These are phyloP conservation scores for Mitragyna speciosa DNA, from an alignment of 257 asterid genomes.

Conservation along the genomic window DNA sequence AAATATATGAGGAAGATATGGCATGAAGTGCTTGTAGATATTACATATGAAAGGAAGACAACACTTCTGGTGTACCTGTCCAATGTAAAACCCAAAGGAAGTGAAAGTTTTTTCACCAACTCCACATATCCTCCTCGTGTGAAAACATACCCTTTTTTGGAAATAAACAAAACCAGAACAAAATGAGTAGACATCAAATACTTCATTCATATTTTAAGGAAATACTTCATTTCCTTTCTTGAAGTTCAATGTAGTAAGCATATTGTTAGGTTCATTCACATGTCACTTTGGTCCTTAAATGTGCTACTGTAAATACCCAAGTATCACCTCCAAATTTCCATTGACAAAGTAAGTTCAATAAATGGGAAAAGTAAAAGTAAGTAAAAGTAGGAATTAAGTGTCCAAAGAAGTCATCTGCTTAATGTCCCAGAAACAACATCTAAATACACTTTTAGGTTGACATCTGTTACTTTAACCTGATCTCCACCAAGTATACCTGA, in stretches of 20 bases:
- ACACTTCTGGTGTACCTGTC: constrained; percentile 59
- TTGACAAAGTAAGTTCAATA: not conserved
- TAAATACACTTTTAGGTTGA: not conserved
- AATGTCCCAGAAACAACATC: not conserved
- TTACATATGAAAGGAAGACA: not conserved
- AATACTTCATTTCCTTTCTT: not conserved
- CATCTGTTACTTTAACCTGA: constrained; percentile 2
- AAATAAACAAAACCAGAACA: not conserved
- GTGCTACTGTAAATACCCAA: not conserved
- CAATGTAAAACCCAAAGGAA: constrained; percentile 85
- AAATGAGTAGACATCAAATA: constrained; percentile 1
- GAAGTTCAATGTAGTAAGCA: not conserved
- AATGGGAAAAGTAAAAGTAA: not conserved
- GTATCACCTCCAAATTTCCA: not conserved
- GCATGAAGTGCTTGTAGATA: not conserved
- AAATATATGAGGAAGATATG: not conserved
- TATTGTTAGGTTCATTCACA: constrained; percentile 4
- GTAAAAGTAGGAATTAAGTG: too few species aligned
- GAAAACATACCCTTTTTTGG: constrained; percentile 70
- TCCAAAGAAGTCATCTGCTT: not conserved
- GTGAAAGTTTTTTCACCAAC: constrained; percentile 66
- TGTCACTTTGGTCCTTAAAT: constrained; percentile 4
- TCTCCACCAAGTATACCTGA: constrained; percentile 52
- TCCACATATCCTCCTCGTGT: constrained; percentile 93
- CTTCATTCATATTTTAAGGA: not conserved